phyloP scores from a whole-genome alignment of 805 yeast species.

The Starmerella ratchasimensis region DNA sequence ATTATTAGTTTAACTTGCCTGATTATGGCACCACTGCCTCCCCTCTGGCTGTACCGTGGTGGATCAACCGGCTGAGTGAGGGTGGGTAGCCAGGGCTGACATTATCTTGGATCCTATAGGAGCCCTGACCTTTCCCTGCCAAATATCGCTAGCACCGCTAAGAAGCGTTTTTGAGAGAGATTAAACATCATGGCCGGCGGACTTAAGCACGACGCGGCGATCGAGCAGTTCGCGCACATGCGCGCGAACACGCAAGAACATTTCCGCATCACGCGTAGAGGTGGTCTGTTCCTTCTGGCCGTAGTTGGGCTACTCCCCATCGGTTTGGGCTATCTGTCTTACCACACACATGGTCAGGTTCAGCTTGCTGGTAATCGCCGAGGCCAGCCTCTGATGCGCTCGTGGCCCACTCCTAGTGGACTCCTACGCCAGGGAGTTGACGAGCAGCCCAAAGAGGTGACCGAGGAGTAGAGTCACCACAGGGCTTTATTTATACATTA shows the following conservation, averaged over 20 bases:
- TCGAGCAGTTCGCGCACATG: slow-evolving; percentile 27
- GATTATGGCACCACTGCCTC: too few relatives aligned
- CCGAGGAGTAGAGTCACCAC: not conserved
- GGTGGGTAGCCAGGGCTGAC: too few relatives aligned
- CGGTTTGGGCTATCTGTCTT: slow-evolving; percentile 26
- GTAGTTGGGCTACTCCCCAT: slow-evolving; percentile 26
- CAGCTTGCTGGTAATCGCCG: slow-evolving; percentile 22
- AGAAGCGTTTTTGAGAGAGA: too few relatives aligned
- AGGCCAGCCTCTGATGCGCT: slow-evolving; percentile 17
- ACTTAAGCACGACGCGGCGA: slow-evolving; percentile 25
- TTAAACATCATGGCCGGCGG: slow-evolving; percentile 24
- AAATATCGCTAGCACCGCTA: too few relatives aligned
- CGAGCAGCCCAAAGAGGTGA: not conserved
- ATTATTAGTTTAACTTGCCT: too few relatives aligned
- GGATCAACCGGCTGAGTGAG: too few relatives aligned
- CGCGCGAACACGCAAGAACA: slow-evolving; percentile 22
- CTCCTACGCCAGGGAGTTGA: slow-evolving; percentile 10
- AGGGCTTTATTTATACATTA: not conserved
- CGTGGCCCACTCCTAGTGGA: slow-evolving; percentile 16
- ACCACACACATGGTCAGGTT: slow-evolving; percentile 24
- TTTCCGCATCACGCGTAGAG: slow-evolving; percentile 23
- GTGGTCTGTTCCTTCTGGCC: slow-evolving; percentile 24
- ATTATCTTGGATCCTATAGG: too few relatives aligned
- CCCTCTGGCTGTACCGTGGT: too few relatives aligned
- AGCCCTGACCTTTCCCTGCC: too few relatives aligned